Conservation (phyloP, 805 yeast genomes). For the Millerago galiae region DNA sequence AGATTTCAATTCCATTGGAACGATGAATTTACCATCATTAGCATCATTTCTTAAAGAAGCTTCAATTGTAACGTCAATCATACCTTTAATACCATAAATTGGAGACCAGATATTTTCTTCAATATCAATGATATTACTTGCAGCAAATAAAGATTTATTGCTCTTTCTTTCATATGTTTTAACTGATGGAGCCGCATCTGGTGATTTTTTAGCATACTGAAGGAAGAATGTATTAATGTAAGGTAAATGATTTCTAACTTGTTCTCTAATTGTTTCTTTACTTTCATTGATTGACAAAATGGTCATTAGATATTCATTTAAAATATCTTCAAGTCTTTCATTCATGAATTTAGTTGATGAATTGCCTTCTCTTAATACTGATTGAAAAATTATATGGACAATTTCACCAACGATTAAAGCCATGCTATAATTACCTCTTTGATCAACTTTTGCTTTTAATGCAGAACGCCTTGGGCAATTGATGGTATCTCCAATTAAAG, state of each 20-base stretch:
- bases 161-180: constrained; percentile 23
- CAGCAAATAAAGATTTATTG: constrained; percentile 38
- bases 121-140: constrained; percentile 64
- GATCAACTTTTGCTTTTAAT: constrained; percentile 45
- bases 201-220: constrained; percentile 33
- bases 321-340: constrained; percentile 31
- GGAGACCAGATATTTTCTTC: constrained; percentile 95
- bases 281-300: constrained; percentile 53
- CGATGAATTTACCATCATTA: constrained; percentile 40
- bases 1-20: constrained; percentile 88
- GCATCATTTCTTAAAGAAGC: constrained; percentile 36
- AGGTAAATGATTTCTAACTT: constrained; percentile 41
- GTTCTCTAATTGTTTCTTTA: constrained; percentile 34
- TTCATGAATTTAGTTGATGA: constrained; percentile 24
- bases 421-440: constrained; percentile 58
- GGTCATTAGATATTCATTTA: constrained; percentile 38
- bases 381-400: constrained; percentile 67
- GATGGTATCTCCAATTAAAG: constrained; percentile 70
- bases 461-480: constrained; percentile 70
- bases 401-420: constrained; percentile 76
- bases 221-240: constrained; percentile 50
- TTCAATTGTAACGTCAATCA: constrained; percentile 81
- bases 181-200: constrained; percentile 18
- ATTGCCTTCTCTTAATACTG: constrained; percentile 33
- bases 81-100: constrained; percentile 80